Conservation (phyloP, 2,329 filamentous ascomycete genomes). For the Aureobasidium sp. region DNA sequence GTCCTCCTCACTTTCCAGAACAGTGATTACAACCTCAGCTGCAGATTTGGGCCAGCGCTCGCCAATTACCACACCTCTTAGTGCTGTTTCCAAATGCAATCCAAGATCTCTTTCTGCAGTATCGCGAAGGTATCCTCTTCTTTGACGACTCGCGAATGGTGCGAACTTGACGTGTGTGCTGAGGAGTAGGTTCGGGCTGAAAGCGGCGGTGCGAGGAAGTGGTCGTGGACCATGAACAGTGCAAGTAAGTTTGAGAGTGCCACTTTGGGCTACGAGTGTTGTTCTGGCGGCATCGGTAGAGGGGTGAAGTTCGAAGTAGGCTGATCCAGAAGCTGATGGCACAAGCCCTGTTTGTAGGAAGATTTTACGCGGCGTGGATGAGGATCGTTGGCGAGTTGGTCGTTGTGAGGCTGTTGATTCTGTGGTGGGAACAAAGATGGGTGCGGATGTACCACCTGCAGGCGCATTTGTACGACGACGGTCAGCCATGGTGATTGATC, state of each 20-base stretch:
- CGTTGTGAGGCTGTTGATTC: constrained; percentile 38
- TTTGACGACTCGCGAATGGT: constrained; percentile 77
- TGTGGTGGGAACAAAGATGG: constrained; percentile 56
- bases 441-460: constrained; percentile 65
- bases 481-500: constrained; percentile 58
- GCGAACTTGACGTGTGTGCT: constrained; percentile 95
- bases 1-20: constrained; percentile 89
- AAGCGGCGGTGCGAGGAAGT: constrained; percentile 79
- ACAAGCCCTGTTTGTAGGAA: constrained; percentile 89
- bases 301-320: constrained; percentile 63
- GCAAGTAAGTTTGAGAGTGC: constrained; percentile 83
- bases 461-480: constrained; percentile 87
- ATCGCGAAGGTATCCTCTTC: constrained; percentile 81
- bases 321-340: constrained; percentile 86
- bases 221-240: constrained; percentile 90
- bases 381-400: constrained; percentile 52
- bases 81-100: constrained; percentile 82
- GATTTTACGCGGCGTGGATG: constrained; percentile 73
- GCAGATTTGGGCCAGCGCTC: constrained; percentile 98
- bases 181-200: constrained; percentile 85
- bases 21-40: constrained; percentile 87
- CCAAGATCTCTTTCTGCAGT: constrained; percentile 80
- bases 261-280: constrained; percentile 46
- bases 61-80: constrained; percentile 82
- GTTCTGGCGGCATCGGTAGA: constrained; percentile 28